phyloP scores from a whole-genome alignment of 768 basidiomycete genomes.

The Termitomyces sp. region DNA sequence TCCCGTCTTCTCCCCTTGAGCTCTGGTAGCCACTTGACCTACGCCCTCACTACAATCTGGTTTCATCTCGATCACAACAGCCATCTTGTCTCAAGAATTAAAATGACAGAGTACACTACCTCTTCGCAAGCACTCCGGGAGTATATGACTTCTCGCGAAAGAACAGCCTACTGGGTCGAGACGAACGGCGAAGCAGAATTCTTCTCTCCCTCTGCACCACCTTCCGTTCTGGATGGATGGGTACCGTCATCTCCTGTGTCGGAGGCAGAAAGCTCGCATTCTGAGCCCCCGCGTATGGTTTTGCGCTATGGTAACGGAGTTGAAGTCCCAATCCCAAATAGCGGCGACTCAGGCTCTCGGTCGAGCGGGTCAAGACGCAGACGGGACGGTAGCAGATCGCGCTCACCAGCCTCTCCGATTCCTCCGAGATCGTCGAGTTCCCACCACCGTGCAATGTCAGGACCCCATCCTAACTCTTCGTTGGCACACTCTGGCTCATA shows the following conservation, averaged over 20 bases:
- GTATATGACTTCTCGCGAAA: slow-evolving; percentile 54
- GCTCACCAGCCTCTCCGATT: slow-evolving; percentile 23
- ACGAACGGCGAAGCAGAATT: slow-evolving; percentile 36
- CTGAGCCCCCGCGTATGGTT: slow-evolving; percentile 69
- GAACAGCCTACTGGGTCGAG: slow-evolving; percentile 64
- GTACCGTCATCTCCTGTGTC: slow-evolving; percentile 40
- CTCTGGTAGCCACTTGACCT: background rate
- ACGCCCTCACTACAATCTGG: slow-evolving; percentile 9
- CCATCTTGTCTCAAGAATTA: background rate
- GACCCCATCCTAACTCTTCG: slow-evolving; percentile 31
- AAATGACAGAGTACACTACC: slow-evolving; percentile 64
- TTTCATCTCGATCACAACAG: slow-evolving; percentile 7
- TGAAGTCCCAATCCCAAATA: slow-evolving; percentile 57
- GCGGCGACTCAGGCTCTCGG: slow-evolving; percentile 20
- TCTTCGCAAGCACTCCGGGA: slow-evolving; percentile 56
- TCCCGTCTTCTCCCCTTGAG: slow-evolving; percentile 12
- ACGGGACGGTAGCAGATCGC: slow-evolving; percentile 20
- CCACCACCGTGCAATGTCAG: slow-evolving; percentile 35
- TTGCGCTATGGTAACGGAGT: slow-evolving; percentile 63
- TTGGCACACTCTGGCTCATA: slow-evolving; percentile 25
- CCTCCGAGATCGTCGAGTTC: slow-evolving; percentile 17
- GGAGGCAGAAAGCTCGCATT: slow-evolving; percentile 45
- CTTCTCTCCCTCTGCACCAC: slow-evolving; percentile 58
- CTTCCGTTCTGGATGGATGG: slow-evolving; percentile 43
- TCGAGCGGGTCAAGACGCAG: slow-evolving; percentile 19